Conservation (phyloP, 768 basidiomycete species). For the Auriscalpium microsporum region DNA sequence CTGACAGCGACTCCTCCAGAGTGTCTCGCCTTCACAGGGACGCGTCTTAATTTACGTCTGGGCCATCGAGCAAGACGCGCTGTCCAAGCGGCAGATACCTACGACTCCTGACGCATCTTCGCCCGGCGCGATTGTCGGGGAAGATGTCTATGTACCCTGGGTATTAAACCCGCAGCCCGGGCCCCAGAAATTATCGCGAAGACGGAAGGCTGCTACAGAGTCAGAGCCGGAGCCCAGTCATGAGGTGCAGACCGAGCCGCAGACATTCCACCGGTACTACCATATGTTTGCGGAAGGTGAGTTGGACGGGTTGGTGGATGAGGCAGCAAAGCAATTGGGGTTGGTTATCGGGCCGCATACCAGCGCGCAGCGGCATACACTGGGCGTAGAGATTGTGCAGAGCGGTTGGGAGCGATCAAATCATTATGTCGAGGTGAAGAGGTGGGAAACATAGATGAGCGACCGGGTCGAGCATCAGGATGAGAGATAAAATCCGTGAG, state of each 20-base stretch:
- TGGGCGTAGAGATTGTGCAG: conserved; percentile 59
- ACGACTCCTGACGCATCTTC: conserved; percentile 23
- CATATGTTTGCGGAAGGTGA: conserved; percentile 90
- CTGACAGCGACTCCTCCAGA: conserved; percentile 50
- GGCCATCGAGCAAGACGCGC: conserved; percentile 88
- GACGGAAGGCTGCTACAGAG: neutral
- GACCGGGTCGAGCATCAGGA: neutral
- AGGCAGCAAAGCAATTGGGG: conserved; percentile 54
- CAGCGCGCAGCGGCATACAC: conserved; percentile 3
- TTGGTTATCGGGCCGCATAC: conserved; percentile 39
- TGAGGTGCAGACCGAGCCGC: conserved; percentile 12
- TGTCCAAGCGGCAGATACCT: conserved; percentile 67
- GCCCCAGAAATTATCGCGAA: neutral
- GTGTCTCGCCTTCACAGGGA: conserved; percentile 60
- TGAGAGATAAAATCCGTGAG: neutral
- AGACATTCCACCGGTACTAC: conserved; percentile 84
- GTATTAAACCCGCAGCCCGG: conserved; percentile 38
- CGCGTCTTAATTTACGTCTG: conserved; percentile 91
- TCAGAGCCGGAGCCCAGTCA: neutral
- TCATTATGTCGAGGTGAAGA: conserved; percentile 70
- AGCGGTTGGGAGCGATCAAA: conserved; percentile 87
- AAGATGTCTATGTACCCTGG: conserved; percentile 92
- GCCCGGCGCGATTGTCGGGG: conserved; percentile 29
- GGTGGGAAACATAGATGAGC: conserved; percentile 37
- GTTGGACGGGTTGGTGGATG: conserved; percentile 47